Percentiles rank a stretch among this genome's conserved stretches.
Conservation (phyloP, 495 filamentous ascomycete genomes). For the Cercophora scortea region DNA sequence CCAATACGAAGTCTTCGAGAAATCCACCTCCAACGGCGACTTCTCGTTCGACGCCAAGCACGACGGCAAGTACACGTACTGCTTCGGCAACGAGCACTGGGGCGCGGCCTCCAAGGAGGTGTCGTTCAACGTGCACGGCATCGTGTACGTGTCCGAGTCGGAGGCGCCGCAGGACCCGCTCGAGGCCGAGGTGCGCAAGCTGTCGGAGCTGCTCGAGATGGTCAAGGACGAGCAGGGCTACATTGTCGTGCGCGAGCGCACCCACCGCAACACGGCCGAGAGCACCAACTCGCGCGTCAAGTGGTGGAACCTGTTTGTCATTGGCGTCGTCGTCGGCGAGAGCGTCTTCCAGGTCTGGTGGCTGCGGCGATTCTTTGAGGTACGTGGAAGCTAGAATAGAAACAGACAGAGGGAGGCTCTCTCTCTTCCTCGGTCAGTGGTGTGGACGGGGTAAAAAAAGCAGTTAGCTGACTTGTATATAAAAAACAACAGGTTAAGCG, state of each 20-base stretch:
- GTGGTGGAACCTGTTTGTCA: constrained; percentile 99
- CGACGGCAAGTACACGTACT: constrained; percentile 91
- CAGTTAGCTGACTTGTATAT: background rate
- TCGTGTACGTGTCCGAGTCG: constrained; percentile 90
- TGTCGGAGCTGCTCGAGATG: constrained; percentile 79
- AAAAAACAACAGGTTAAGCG: constrained; percentile 22
- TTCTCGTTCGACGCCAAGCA: constrained; percentile 78
- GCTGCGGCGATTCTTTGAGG: constrained; percentile 98
- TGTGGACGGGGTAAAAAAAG: too few relatives aligned
- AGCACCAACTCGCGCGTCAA: constrained; percentile 96
- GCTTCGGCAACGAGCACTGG: constrained; percentile 98
- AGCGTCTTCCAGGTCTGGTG: constrained; percentile 99
- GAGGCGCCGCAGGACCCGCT: constrained; percentile 82
- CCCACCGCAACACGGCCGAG: constrained; percentile 96
- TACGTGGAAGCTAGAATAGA: constrained; percentile 32
- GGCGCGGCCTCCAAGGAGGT: constrained; percentile 89
- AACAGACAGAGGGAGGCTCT: too few relatives aligned
- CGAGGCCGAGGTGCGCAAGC: constrained; percentile 79
- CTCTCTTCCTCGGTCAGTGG: too few relatives aligned
- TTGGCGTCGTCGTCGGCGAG: constrained; percentile 81
- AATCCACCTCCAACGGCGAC: constrained; percentile 77
- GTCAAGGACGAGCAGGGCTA: constrained; percentile 97
- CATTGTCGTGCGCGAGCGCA: constrained; percentile 89
- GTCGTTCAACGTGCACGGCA: constrained; percentile 97
- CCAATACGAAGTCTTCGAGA: constrained; percentile 68